These are phyloP conservation scores for Passiflora organensis DNA, from an alignment of 345 rosid species.

Conservation along the genomic window DNA sequence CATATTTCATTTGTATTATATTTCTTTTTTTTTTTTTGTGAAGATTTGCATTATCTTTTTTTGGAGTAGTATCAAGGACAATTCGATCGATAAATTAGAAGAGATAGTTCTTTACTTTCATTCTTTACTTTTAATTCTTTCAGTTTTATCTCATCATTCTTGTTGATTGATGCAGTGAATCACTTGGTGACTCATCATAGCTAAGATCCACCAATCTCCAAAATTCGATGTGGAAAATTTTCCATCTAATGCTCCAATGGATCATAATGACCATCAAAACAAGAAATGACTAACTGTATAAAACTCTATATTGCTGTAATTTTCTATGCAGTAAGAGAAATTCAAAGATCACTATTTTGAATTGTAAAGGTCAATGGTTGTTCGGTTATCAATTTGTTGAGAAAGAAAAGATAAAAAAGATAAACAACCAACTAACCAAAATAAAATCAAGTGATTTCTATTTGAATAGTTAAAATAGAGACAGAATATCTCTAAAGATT, in stretches of 20 bases:
- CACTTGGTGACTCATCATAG: background rate
- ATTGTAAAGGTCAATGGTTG: slow-evolving; percentile 2
- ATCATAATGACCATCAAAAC: slow-evolving; percentile 1
- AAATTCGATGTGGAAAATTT: background rate
- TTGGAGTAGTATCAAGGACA: background rate
- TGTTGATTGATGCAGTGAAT: background rate
- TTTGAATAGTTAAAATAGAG: too few relatives aligned
- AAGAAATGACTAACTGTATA: background rate
- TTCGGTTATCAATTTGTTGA: background rate
- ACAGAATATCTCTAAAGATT: too few relatives aligned
- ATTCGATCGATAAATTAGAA: background rate
- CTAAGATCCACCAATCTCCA: background rate
- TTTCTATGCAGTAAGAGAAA: background rate
- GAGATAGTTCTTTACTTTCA: background rate
- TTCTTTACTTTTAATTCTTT: too few relatives aligned
- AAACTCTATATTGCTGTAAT: background rate
- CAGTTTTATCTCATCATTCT: background rate
- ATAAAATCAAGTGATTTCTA: too few relatives aligned
- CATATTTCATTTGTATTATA: background rate
- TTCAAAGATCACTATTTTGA: slow-evolving; percentile 5
- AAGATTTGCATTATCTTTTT: background rate
- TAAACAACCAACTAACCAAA: too few relatives aligned
- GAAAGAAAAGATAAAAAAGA: too few relatives aligned
- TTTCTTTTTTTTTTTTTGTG: too few relatives aligned
- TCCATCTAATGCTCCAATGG: background rate